These are phyloP conservation scores for Pinus taeda DNA, from an alignment of 75 land plant species.

Conservation along the genomic window DNA sequence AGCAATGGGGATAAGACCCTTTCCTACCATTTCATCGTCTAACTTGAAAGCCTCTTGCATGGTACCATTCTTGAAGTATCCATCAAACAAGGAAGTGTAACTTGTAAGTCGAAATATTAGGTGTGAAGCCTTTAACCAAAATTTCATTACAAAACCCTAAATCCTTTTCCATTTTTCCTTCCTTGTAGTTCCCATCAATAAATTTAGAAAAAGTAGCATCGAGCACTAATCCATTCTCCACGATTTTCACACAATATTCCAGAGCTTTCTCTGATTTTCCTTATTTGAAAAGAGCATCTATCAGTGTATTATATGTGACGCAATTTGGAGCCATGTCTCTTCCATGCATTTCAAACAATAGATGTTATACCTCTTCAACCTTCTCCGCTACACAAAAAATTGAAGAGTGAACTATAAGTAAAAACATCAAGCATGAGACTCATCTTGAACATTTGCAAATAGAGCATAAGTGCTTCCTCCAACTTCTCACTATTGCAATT, in stretches of 20 bases:
- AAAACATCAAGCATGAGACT: too few species aligned
- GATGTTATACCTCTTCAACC: background rate
- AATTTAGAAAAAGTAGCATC: too few species aligned
- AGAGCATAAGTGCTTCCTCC: too few species aligned
- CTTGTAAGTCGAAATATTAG: constrained; percentile 7
- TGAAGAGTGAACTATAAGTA: constrained; percentile 14
- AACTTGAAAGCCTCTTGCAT: constrained; percentile 7
- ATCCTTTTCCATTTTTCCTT: too few species aligned
- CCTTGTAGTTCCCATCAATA: too few species aligned
- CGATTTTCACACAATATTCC: too few species aligned
- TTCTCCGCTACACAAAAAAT: background rate
- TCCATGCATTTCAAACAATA: background rate
- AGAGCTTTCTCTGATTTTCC: too few species aligned
- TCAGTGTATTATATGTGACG: constrained; percentile 2
- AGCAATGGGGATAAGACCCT: background rate
- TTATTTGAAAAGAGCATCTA: constrained; percentile 10
- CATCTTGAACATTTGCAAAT: too few species aligned
- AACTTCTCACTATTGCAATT: constrained; percentile 1
- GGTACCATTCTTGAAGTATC: background rate
- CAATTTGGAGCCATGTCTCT: background rate
- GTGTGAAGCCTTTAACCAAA: background rate
- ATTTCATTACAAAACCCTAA: too few species aligned
- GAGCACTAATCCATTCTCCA: background rate
- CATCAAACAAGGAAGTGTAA: background rate
- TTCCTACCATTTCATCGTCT: background rate